Evolutionary conservation across 108 stramenopile genomes (phyloP), one percentile per base, ranked within the genome.

Genomic region (Pseudonitzschia pungens): DNA sequence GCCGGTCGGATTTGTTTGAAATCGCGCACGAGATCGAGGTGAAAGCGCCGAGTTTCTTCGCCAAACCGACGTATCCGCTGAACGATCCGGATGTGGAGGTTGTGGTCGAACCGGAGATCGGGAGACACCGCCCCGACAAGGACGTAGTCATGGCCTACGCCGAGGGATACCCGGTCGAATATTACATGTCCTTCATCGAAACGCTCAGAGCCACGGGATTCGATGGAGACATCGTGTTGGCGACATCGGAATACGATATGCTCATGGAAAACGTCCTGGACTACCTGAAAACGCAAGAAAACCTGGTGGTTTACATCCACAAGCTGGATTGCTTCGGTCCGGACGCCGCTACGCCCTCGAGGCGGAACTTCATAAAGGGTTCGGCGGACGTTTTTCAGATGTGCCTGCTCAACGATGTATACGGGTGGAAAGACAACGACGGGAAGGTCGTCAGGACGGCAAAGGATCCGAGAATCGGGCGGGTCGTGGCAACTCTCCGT

Each of bases 401-500:
- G 18, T 87, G 87, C 68, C 69, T 83, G 44, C 45, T 72, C 8
- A 74, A 83, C 69, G 50, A 78, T 54, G 40, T 87, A 7, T 87
- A 74, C 69, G 81, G 67, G 0, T 22, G 71, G 45, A 27, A 65
- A 26, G 78, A 83, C 29, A 24, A 27, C 0, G 48, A 73, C 29
- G 72, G 72, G 11, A 71, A 55, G 14, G 66, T 81, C 29, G 53
- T 72, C 24, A 10, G 69, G 74, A 58, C 78, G 12, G 74, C 80
- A 6, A 50, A 78, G 22, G 93, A 94, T 81, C 89, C 91, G 11
- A 69, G 91, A 27, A 77, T 79, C 42, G 82, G 85, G 36, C 84
- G 93, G 11, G 89, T 89, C 26, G 89, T 94, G 21, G 91, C 91
- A 4, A 94, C 91, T 12, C 73, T 89, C 4, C 77, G 93, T 57